Conservation (phyloP, 768 basidiomycete genomes). For the Agrocybe pediades region DNA sequence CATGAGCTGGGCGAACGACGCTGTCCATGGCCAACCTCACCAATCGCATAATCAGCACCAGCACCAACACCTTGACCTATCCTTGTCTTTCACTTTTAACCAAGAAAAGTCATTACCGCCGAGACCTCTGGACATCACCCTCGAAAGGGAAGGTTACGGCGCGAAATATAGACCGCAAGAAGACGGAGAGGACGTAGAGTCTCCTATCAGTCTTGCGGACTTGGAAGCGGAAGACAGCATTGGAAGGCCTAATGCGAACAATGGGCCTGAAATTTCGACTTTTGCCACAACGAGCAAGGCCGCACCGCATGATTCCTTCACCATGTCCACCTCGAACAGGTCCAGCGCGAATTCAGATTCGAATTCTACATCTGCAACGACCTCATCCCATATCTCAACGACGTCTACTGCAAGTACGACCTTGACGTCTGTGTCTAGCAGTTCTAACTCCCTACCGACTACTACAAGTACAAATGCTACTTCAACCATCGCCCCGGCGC, state of each 20-base stretch:
- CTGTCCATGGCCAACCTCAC: too few species aligned
- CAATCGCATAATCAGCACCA: too few species aligned
- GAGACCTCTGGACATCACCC: constrained; percentile 17
- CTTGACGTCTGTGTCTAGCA: neutral
- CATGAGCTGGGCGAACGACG: too few species aligned
- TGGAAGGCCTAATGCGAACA: neutral
- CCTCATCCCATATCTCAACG: neutral
- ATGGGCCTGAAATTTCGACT: too few species aligned
- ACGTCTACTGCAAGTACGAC: neutral
- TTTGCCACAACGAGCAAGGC: neutral
- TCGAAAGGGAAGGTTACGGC: constrained; percentile 13
- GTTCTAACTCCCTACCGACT: neutral
- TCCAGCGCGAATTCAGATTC: neutral
- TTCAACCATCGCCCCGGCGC: constrained; percentile 21
- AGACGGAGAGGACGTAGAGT: neutral
- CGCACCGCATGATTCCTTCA: neutral
- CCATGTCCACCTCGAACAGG: constrained; percentile 3
- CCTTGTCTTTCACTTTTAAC: neutral
- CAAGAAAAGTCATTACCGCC: neutral
- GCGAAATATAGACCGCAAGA: neutral
- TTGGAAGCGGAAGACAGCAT: neutral
- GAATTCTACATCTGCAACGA: neutral
- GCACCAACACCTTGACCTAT: neutral
- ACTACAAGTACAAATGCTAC: neutral
- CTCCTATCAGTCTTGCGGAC: neutral